Conservation (phyloP, 176 grass and related monocot species). For the Canna indica region DNA sequence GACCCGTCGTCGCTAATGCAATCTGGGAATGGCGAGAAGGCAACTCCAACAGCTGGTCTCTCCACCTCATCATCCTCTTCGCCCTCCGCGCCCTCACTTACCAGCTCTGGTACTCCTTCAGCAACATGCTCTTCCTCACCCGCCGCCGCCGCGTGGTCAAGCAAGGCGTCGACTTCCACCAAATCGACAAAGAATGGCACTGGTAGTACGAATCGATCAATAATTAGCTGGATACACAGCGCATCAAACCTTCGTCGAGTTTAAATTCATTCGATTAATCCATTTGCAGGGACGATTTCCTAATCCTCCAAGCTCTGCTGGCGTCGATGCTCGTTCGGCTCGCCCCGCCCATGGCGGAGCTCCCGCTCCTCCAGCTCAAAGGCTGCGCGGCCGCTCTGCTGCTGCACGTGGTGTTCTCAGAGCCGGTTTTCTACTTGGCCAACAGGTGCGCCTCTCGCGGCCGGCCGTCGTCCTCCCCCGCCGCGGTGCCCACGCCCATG, state of each 20-base stretch:
- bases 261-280: too few relatives aligned
- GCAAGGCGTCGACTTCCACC: not conserved
- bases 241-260: too few relatives aligned
- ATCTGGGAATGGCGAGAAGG: not conserved
- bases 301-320: conserved; percentile 67
- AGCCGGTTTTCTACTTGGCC: conserved; percentile 56
- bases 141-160: not conserved
- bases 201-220: too few relatives aligned
- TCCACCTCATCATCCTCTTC: conserved; percentile 2
- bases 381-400: conserved; percentile 40
- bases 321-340: too few relatives aligned
- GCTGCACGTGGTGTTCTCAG: conserved; percentile 56
- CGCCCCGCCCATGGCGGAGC: too few relatives aligned
- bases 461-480: too few relatives aligned
- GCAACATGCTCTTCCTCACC: conserved; percentile 12
- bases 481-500: too few relatives aligned
- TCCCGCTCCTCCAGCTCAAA: conserved; percentile 23
- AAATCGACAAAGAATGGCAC: conserved; percentile 9
- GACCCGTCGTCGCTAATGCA: not conserved
- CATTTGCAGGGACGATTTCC: conserved; percentile 78
- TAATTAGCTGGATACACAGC: too few relatives aligned
- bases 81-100: not conserved
- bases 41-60: not conserved
- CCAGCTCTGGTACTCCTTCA: conserved; percentile 6
- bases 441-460: too few relatives aligned